Base-by-base conservation (phyloP, 306 rosid genomes). In the Hippophae gyantsensis region DNA sequence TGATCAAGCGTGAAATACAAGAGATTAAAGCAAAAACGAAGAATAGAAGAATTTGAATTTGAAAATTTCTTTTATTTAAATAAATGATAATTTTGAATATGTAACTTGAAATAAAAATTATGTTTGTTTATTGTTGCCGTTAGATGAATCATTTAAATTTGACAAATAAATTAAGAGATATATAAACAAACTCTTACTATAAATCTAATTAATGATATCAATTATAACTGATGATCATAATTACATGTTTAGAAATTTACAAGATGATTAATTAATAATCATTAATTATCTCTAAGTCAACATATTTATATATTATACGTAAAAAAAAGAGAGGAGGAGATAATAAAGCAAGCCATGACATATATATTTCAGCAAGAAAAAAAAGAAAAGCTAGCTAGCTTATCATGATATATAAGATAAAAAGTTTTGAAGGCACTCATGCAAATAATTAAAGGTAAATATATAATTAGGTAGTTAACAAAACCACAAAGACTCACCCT, bases 401-500 rank as follows among this genome's bases (percentile, higher is more conserved):
- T 18, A 18, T 32, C 38, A 32, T 32, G 38, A 32, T 32, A 32
- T 32, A 32, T 32, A 32, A 32, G 38, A 32, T 32, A 61, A 61
- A 63, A 57, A 32, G 64, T 38, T 9, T 6, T 10, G 51, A 55
- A 62, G 63, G 74, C 70, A 32, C 49, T 12, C 59, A 44, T 45
- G 59, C 72, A 12, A 43, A 32, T 32, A 32, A 32, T 32, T 32
- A 32, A 32, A 32, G 38, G 38, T 32, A 32, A 32, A 32, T 32
- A 18, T 18, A 18, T 18, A 18, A 18, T 52, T 11, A 44, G 14
- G 13, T 72, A 70, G 54, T 67, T 77, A 89, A 77, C 78, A 84
- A 13, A 90, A 90, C 95, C 94, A 83, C 70, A 90, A 70, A 51
- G 90, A 82, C 71, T 88, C 80, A 0, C 78, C 90, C 64, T 74